phyloP scores from a whole-genome alignment of 2,329 filamentous ascomycete genomes.

The Talaromyces islandicus region DNA sequence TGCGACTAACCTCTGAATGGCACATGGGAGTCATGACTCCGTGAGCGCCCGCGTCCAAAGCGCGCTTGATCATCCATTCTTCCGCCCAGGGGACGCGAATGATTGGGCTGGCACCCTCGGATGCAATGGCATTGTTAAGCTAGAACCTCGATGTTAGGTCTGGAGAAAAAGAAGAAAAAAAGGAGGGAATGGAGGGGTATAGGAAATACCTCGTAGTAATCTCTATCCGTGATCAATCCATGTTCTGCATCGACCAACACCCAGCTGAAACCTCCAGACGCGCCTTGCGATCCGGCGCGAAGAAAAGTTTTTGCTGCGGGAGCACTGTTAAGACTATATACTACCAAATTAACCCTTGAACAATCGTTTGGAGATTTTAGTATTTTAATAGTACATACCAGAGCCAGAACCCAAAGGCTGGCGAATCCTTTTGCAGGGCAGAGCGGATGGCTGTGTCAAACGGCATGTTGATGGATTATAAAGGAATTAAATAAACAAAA shows the following conservation, averaged over 20 bases:
- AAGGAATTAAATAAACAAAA: neutral
- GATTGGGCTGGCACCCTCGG: conserved; percentile 37
- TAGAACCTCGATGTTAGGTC: conserved; percentile 27
- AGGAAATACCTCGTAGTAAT: conserved; percentile 7
- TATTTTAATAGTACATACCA: conserved; percentile 2
- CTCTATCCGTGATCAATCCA: conserved; percentile 9
- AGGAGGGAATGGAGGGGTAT: neutral
- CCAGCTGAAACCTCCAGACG: conserved; percentile 9
- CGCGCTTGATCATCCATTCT: conserved; percentile 39
- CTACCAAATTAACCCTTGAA: neutral
- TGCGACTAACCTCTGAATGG: conserved; percentile 20
- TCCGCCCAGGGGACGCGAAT: conserved; percentile 38
- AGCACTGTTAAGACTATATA: conserved; percentile 4
- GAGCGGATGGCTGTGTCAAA: conserved; percentile 8
- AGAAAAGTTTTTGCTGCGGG: conserved; percentile 10
- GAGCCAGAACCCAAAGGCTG: conserved; percentile 11
- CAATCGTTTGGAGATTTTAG: neutral
- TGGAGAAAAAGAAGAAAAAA: neutral
- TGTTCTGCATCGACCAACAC: conserved; percentile 10
- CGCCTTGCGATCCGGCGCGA: conserved; percentile 1
- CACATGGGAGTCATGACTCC: conserved; percentile 44
- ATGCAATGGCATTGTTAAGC: conserved; percentile 44
- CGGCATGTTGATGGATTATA: neutral
- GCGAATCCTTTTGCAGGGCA: conserved; percentile 3
- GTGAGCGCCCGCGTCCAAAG: conserved; percentile 55